Conservation (phyloP, 768 basidiomycete genomes). For the Leccinellum luteum region DNA sequence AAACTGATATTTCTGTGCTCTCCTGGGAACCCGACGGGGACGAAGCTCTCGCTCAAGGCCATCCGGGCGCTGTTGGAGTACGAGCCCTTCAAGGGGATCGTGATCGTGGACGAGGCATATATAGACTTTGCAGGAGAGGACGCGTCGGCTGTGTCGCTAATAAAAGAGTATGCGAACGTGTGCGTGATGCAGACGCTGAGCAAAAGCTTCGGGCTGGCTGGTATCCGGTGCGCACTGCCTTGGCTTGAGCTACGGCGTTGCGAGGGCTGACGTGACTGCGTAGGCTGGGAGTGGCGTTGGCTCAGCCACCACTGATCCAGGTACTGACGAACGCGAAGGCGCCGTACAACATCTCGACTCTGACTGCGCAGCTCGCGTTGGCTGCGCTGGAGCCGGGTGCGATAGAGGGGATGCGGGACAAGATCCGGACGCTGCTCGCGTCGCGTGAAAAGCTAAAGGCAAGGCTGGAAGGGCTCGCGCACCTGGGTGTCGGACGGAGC, state of each 20-base stretch:
- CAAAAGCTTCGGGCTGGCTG: slow-evolving; percentile 95
- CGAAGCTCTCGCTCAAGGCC: slow-evolving; percentile 68
- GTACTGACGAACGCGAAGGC: slow-evolving; percentile 94
- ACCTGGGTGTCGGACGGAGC: slow-evolving; percentile 57
- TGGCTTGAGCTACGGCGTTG: neutral
- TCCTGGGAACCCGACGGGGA: slow-evolving; percentile 96
- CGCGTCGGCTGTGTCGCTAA: slow-evolving; percentile 63
- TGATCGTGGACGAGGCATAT: slow-evolving; percentile 96
- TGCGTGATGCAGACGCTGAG: slow-evolving; percentile 96
- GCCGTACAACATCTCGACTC: slow-evolving; percentile 93
- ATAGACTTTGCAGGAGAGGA: slow-evolving; percentile 80
- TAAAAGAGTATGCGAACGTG: slow-evolving; percentile 82
- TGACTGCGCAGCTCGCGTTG: slow-evolving; percentile 79
- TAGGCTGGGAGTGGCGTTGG: slow-evolving; percentile 87
- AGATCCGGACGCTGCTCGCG: slow-evolving; percentile 54
- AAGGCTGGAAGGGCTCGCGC: slow-evolving; percentile 44
- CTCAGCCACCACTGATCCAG: slow-evolving; percentile 87
- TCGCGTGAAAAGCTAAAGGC: slow-evolving; percentile 57
- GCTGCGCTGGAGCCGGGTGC: slow-evolving; percentile 72
- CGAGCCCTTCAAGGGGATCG: slow-evolving; percentile 82
- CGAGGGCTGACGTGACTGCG: neutral
- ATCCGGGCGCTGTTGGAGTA: slow-evolving; percentile 74
- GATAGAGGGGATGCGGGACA: slow-evolving; percentile 59
- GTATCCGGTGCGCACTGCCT: slow-evolving; percentile 67
- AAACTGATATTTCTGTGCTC: slow-evolving; percentile 95